A percentile compares a stretch with the other conserved stretches of the same genome.
These are phyloP conservation scores for Penicillium rolfsii DNA, from an alignment of 2,329 filamentous ascomycete genomes.

Conservation along the genomic window DNA sequence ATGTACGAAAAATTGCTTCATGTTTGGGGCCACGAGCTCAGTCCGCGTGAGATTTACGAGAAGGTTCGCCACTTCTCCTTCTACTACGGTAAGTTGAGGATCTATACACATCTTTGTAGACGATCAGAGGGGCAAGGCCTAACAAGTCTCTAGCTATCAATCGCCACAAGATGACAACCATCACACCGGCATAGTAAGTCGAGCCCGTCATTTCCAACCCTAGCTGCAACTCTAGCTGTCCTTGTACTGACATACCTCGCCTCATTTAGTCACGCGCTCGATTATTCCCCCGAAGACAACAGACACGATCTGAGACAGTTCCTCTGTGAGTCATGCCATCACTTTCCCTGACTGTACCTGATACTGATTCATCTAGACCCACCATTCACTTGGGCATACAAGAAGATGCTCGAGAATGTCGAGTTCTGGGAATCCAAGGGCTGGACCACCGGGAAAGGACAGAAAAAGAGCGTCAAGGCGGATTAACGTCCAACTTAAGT, in stretches of 20 bases:
- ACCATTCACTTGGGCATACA: conserved; percentile 50
- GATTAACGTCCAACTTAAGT: conserved; percentile 25
- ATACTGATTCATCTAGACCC: conserved; percentile 32
- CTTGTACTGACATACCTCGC: not conserved
- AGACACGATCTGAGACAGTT: conserved; percentile 62
- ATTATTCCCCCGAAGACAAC: conserved; percentile 62
- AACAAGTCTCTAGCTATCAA: conserved; percentile 53
- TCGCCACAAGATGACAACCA: conserved; percentile 21
- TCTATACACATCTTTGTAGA: not conserved
- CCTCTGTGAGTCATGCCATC: conserved; percentile 44
- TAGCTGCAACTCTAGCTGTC: not conserved
- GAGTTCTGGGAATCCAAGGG: conserved; percentile 48
- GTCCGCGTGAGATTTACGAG: conserved; percentile 50
- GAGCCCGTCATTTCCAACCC: too few species aligned
- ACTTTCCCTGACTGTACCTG: not conserved
- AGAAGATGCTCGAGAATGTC: conserved; percentile 54
- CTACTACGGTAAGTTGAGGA: conserved; percentile 25
- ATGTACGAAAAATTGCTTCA: conserved; percentile 59
- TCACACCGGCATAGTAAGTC: conserved; percentile 51
- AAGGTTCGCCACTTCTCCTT: conserved; percentile 52
- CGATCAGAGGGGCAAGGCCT: not conserved
- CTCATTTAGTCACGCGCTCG: conserved; percentile 46
- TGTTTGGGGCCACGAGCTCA: conserved; percentile 50
- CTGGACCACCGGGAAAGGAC: conserved; percentile 37
- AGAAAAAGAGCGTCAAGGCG: conserved; percentile 43